These are phyloP conservation scores for Amyloporia xantha DNA, from an alignment of 768 basidiomycete genomes.

Conservation along the genomic window DNA sequence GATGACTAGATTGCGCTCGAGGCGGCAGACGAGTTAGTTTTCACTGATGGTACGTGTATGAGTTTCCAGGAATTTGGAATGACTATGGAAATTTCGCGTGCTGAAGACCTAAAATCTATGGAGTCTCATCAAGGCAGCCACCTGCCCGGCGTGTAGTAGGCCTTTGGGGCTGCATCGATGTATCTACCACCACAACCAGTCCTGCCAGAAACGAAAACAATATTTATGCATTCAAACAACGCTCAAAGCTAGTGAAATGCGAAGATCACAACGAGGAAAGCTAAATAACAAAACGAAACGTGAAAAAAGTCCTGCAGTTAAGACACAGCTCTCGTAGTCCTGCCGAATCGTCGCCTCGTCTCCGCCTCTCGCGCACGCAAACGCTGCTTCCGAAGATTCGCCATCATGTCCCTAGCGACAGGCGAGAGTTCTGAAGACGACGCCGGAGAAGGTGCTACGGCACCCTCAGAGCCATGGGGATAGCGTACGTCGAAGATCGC, in stretches of 20 bases:
- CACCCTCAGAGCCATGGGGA: constrained; percentile 12
- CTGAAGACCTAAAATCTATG: too few species aligned
- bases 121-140: too few species aligned
- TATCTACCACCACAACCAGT: too few species aligned
- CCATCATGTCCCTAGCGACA: constrained; percentile 61
- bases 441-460: constrained; percentile 48
- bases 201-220: too few species aligned
- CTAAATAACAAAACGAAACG: background rate
- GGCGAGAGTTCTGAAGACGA: constrained; percentile 73
- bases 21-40: too few species aligned
- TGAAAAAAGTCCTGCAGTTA: background rate
- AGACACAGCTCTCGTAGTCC: background rate
- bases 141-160: too few species aligned
- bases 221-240: background rate
- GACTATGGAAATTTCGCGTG: too few species aligned
- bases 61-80: too few species aligned
- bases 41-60: too few species aligned
- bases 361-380: background rate
- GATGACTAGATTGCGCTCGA: too few species aligned
- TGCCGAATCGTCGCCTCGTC: background rate
- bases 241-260: background rate
- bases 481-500: constrained; percentile 28
- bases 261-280: background rate
- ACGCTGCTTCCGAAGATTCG: constrained; percentile 42
- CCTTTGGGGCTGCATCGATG: too few species aligned